Base-by-base conservation (phyloP, 768 basidiomycete species). In the Termitomyces sp. region DNA sequence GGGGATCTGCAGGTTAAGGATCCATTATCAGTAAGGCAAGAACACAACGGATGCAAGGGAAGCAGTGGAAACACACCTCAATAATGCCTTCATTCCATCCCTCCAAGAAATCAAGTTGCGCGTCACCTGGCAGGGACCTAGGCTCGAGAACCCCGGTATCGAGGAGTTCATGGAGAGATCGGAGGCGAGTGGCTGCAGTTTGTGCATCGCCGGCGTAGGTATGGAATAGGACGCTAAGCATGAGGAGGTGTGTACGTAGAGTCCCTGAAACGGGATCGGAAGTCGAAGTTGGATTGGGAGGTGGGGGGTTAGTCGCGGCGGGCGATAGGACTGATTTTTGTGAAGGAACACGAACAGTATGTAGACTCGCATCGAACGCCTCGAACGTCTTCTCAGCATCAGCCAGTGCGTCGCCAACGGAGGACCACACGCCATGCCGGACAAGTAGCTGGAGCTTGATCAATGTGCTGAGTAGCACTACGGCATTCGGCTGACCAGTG, bases 111-210 rank as follows among this genome's bases (percentile, higher is more conserved):
- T 44, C 23, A 5, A 28, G 2, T 12, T 35, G 44, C 1, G n/a
- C 18, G 0, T 23, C 16, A 9, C 23, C 23, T 30, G 41, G 9
- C 8, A 8, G 14, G 4, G 44, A 28, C 18, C 32, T 32, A 52
- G 48, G 32, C 66, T 59, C 78, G 32, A 83, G 50, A 64, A 76
- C 79, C 2, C 82, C 84, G 1, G 79, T 74, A 65, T 92, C 91
- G 53, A 92, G 77, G 30, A 89, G 69, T n/a, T 79, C 75, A 68
- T 93, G 90, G 1, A 93, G 69, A 48, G 76, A 75, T 40, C 79
- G 74, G 36, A 91, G 71, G 20, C 89, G 74, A 8, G 73, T 68
- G n/a, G 80, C 75, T 0, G 82, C 78, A 14, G 75, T 72, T 18
- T 74, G 67, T 5, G 80, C 74, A 54, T 76, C 73, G 7, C 88